Evolutionary conservation across 768 basidiomycete genomes (phyloP).

Genomic region (Hericium erinaceus): DNA sequence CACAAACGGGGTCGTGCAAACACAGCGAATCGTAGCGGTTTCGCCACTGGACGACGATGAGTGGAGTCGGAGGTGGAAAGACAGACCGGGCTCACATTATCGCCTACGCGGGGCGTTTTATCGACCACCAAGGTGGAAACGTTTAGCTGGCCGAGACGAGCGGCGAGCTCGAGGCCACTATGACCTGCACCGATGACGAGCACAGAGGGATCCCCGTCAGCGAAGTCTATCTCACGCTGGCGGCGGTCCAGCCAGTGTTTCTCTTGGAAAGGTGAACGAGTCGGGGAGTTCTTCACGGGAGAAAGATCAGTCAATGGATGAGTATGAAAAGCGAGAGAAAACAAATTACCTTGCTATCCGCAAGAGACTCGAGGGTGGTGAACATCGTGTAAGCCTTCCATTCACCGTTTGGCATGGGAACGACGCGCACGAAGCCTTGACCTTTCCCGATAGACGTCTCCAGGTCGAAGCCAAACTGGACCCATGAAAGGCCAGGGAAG

Average conservation of each 20-base stretch:
- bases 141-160: slow-evolving; percentile 38
- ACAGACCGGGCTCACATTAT: slow-evolving; percentile 21
- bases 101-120: slow-evolving; percentile 42
- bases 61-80: no score
- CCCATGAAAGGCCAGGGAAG: slow-evolving; percentile 18
- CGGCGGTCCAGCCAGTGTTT: slow-evolving; percentile 22
- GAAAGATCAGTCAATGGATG: slow-evolving; percentile 18
- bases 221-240: slow-evolving; percentile 20
- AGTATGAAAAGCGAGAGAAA: slow-evolving; percentile 23
- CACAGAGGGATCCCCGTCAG: slow-evolving; percentile 32
- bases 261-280: slow-evolving; percentile 25
- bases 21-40: slow-evolving; percentile 31
- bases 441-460: slow-evolving; percentile 24
- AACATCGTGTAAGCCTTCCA: slow-evolving; percentile 31
- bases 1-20: slow-evolving; percentile 25
- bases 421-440: slow-evolving; percentile 27
- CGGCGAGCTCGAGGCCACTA: slow-evolving; percentile 39
- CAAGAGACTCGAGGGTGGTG: slow-evolving; percentile 23
- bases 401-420: slow-evolving; percentile 11
- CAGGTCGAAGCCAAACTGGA: slow-evolving; percentile 30
- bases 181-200: slow-evolving; percentile 38
- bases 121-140: slow-evolving; percentile 46
- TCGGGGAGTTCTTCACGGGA: slow-evolving; percentile 26
- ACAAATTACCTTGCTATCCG: no score
- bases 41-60: slow-evolving; percentile 35